A percentile compares a stretch with the other conserved stretches of the same genome.
These are phyloP conservation scores for Micractinium sp. DNA, from an alignment of 139 green algal species.

Conservation along the genomic window DNA sequence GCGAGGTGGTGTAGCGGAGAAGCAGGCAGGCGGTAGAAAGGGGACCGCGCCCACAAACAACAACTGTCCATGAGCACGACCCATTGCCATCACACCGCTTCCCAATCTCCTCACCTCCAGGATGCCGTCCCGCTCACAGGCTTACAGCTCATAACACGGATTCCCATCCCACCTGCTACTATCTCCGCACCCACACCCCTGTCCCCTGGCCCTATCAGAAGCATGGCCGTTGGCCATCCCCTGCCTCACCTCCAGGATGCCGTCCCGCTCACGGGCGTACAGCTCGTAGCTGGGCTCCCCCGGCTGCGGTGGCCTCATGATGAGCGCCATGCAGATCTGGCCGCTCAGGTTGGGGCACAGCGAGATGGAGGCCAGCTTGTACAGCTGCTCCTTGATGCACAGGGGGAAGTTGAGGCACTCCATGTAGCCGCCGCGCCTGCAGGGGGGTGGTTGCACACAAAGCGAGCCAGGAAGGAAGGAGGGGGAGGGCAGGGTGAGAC, in stretches of 20 bases:
- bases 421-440: slow-evolving; percentile 85
- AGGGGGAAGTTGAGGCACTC: slow-evolving; percentile 84
- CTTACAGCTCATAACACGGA: slow-evolving; percentile 72
- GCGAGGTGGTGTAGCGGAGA: no score
- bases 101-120: slow-evolving; percentile 23
- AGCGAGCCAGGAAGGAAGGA: no score
- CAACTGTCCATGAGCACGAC: no score
- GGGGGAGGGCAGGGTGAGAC: no score
- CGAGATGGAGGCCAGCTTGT: slow-evolving; percentile 93
- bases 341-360: slow-evolving; percentile 93
- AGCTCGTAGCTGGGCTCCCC: slow-evolving; percentile 83
- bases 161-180: no score
- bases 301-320: slow-evolving; percentile 90
- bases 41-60: no score
- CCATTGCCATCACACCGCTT: no score
- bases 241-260: slow-evolving; percentile 43
- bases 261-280: slow-evolving; percentile 70
- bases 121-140: slow-evolving; percentile 58
- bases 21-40: no score
- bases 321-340: slow-evolving; percentile 83
- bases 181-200: no score
- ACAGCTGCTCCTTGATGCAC: slow-evolving; percentile 78
- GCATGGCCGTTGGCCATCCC: no score
- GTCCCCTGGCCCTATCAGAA: no score
- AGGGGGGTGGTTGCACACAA: no score